Conservation (phyloP, 805 yeast genomes). For the Kodamaea neixiangensis region DNA sequence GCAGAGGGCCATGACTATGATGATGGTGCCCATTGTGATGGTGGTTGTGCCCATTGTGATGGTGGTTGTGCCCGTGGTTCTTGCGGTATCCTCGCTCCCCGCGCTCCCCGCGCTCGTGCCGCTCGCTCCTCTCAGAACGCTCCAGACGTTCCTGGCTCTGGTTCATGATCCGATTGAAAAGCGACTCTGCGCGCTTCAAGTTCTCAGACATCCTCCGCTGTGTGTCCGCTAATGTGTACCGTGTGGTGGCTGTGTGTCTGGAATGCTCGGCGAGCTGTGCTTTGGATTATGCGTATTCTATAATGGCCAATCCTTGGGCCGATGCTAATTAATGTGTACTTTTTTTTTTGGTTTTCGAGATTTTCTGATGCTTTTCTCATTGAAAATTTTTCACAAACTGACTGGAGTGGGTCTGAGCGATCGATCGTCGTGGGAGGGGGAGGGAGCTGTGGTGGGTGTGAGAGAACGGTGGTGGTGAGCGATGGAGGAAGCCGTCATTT, state of each 20-base stretch:
- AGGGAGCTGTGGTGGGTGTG: not conserved
- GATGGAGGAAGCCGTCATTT: no score
- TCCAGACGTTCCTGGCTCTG: slow-evolving; percentile 24
- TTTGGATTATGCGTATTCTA: slow-evolving; percentile 2
- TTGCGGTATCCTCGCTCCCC: not conserved
- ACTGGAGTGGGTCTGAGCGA: not conserved
- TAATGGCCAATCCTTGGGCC: not conserved
- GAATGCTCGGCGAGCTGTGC: not conserved
- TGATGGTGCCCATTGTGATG: slow-evolving; percentile 9
- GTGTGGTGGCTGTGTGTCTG: not conserved
- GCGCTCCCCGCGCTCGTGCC: slow-evolving; percentile 6
- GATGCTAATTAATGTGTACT: not conserved
- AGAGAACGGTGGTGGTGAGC: not conserved
- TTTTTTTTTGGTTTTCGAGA: not conserved
- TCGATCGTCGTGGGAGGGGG: no score
- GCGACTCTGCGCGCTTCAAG: slow-evolving; percentile 47
- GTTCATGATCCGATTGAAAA: slow-evolving; percentile 48
- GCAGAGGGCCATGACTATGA: slow-evolving; percentile 6
- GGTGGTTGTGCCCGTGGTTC: slow-evolving; percentile 12
- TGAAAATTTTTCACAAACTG: slow-evolving; percentile 5
- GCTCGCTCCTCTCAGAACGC: slow-evolving; percentile 11
- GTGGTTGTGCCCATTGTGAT: no score
- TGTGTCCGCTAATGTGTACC: not conserved
- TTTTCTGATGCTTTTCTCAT: slow-evolving; percentile 1
- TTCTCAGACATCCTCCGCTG: slow-evolving; percentile 40